phyloP scores from a whole-genome alignment of 768 basidiomycete genomes.

The Lentinula raphanica region DNA sequence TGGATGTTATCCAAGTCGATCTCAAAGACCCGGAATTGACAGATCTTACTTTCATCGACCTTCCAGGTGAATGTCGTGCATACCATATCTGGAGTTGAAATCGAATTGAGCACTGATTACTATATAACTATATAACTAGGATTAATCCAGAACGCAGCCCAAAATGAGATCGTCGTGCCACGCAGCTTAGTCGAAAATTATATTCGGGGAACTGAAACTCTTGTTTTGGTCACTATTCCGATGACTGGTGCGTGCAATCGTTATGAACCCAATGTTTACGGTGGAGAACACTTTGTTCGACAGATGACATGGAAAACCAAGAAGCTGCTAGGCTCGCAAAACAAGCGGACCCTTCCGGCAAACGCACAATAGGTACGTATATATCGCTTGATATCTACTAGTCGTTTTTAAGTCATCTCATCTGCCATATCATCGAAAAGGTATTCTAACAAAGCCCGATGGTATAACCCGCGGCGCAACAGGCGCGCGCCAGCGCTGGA shows the following conservation, averaged over 20 bases:
- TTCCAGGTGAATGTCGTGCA: conserved; percentile 10
- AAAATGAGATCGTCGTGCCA: background rate
- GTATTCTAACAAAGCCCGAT: conserved; percentile 43
- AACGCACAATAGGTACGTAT: conserved; percentile 35
- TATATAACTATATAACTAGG: conserved; percentile 25
- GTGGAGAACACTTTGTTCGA: background rate
- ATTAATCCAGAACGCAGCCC: conserved; percentile 30
- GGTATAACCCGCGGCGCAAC: conserved; percentile 38
- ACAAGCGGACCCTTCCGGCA: conserved; percentile 29
- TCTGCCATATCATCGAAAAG: background rate
- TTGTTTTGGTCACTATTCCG: conserved; percentile 39
- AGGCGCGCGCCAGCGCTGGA: conserved; percentile 39
- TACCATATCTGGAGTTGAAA: background rate
- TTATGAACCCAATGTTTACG: background rate
- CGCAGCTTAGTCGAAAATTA: background rate
- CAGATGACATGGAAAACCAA: conserved; percentile 46
- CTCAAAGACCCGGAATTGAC: conserved; percentile 11
- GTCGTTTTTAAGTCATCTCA: background rate
- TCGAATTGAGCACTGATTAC: too few species aligned
- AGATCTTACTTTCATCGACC: conserved; percentile 17
- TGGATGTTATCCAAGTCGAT: conserved; percentile 11
- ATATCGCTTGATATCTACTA: background rate
- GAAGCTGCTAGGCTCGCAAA: conserved; percentile 33
- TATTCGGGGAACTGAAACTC: conserved; percentile 21
- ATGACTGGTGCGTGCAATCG: conserved; percentile 29